Evolutionary conservation across 1,284 basidiomycete species (phyloP).

Genomic region (Irpex rosettiformis): DNA sequence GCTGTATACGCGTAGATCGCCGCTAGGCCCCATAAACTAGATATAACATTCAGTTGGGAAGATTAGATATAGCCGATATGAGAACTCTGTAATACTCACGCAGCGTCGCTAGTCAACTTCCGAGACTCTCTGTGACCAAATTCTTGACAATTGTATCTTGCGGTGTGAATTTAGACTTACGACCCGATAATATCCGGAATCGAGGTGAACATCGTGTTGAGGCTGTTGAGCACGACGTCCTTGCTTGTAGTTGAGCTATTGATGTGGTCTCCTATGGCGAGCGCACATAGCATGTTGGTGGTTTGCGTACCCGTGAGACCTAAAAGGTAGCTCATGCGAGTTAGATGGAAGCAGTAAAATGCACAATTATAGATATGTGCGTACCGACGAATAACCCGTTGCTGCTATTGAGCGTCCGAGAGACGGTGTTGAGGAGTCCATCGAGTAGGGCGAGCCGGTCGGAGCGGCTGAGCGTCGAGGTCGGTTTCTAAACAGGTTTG

Average conservation of each 20-base stretch:
- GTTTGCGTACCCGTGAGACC: neutral
- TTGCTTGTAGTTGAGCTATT: neutral
- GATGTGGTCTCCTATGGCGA: neutral
- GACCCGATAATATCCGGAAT: neutral
- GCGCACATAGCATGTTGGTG: neutral
- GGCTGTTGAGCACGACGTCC: neutral
- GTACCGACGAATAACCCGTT: neutral
- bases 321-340: neutral
- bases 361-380: too few relatives aligned
- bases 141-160: too few relatives aligned
- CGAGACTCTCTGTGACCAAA: too few relatives aligned
- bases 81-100: too few relatives aligned
- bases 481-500: neutral
- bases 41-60: too few relatives aligned
- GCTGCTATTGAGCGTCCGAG: neutral
- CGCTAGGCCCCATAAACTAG: too few relatives aligned
- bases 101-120: too few relatives aligned
- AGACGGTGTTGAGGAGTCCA: neutral
- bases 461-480: neutral
- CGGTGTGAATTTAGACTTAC: too few relatives aligned
- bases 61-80: too few relatives aligned
- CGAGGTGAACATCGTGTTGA: neutral
- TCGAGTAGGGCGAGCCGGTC: too few relatives aligned
- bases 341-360: too few relatives aligned
- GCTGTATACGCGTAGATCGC: too few relatives aligned